phyloP scores from a whole-genome alignment of 1,284 basidiomycete genomes.

The Fomes fomentarius region DNA sequence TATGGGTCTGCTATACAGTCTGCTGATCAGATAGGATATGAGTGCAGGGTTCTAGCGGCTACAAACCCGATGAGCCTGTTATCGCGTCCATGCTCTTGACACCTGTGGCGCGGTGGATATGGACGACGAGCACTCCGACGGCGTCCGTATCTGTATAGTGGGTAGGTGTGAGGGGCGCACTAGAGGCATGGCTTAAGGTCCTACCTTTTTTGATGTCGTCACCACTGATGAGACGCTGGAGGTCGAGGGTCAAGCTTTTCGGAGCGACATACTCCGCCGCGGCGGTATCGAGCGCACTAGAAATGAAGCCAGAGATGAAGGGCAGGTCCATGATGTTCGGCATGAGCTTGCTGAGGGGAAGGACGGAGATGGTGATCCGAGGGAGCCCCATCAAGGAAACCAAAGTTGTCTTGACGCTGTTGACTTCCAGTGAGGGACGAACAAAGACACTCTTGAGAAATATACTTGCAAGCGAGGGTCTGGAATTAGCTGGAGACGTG shows the following conservation, averaged over 20 bases:
- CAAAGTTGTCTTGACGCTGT: slow-evolving; percentile 41
- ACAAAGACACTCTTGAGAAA: slow-evolving; percentile 14
- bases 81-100: slow-evolving; percentile 67
- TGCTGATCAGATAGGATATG: not conserved
- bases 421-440: too few relatives aligned
- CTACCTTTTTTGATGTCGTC: slow-evolving; percentile 54
- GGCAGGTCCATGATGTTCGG: slow-evolving; percentile 86
- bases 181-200: too few relatives aligned
- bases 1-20: slow-evolving; percentile 38
- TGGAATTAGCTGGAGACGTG: slow-evolving; percentile 81
- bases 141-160: slow-evolving; percentile 73
- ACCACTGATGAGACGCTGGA: slow-evolving; percentile 67
- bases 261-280: slow-evolving; percentile 66
- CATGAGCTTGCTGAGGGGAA: slow-evolving; percentile 68
- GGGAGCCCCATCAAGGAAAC: slow-evolving; percentile 83
- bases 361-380: slow-evolving; percentile 72
- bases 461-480: slow-evolving; percentile 72
- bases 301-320: slow-evolving; percentile 75
- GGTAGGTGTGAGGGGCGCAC: too few relatives aligned
- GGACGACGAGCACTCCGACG: slow-evolving; percentile 70
- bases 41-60: slow-evolving; percentile 12
- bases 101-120: slow-evolving; percentile 64
- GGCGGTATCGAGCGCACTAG: slow-evolving; percentile 75
- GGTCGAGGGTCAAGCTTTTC: slow-evolving; percentile 73
- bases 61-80: slow-evolving; percentile 62